These are phyloP conservation scores for Ganoderma sp. DNA, from an alignment of 1,284 basidiomycete genomes.

Conservation along the genomic window DNA sequence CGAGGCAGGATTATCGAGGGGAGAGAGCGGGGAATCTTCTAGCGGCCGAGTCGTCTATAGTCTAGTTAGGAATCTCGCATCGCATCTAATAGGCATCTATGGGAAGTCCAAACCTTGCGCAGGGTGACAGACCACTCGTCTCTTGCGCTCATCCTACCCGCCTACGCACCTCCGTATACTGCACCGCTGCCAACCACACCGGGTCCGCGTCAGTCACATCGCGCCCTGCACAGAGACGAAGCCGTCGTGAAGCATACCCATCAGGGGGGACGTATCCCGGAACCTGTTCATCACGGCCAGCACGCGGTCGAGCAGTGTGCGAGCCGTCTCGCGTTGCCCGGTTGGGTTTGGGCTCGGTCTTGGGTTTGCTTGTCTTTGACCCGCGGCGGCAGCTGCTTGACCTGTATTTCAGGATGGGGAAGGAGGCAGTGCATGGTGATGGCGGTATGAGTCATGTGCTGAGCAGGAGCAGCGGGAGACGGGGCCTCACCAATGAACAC, in stretches of 20 bases:
- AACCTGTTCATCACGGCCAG: constrained; percentile 35
- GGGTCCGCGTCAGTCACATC: constrained; percentile 30
- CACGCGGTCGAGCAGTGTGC: constrained; percentile 30
- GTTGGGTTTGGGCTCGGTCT: constrained; percentile 14
- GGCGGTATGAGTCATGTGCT: constrained; percentile 26
- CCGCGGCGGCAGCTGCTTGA: not conserved
- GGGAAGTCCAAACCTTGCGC: constrained; percentile 10
- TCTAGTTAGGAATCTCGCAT: constrained; percentile 14
- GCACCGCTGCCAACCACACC: constrained; percentile 19
- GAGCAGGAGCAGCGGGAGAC: constrained; percentile 18
- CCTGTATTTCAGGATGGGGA: not conserved
- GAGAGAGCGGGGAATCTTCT: constrained; percentile 10
- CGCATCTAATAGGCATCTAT: constrained; percentile 13
- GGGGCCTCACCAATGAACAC: constrained; percentile 37
- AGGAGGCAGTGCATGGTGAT: constrained; percentile 2
- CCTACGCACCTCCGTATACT: constrained; percentile 24
- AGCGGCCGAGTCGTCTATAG: constrained; percentile 4
- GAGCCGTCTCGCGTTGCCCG: constrained; percentile 19
- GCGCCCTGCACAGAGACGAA: constrained; percentile 29
- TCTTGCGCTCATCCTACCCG: constrained; percentile 9
- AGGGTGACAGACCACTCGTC: not conserved
- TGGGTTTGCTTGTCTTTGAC: constrained; percentile 14
- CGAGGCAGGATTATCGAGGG: not conserved
- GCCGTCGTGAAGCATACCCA: constrained; percentile 36
- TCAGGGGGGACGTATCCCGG: constrained; percentile 32